Evolutionary conservation across 73 alveolate species (phyloP).

Genomic region (Urostyla sp.): DNA sequence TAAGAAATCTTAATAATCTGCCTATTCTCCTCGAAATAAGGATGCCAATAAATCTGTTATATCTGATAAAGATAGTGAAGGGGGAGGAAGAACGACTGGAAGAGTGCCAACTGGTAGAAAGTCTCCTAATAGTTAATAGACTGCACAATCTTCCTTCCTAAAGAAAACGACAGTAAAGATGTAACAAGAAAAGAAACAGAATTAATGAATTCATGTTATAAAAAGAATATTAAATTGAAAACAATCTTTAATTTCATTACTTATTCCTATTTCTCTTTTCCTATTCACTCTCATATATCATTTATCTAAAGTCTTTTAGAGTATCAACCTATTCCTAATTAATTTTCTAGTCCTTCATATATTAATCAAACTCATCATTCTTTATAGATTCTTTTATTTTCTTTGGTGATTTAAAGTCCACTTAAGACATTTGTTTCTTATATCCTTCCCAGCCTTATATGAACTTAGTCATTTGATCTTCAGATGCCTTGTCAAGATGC

Average conservation of each 20-base stretch:
- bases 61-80: too few species aligned
- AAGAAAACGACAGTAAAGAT: too few species aligned
- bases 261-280: constrained; percentile 15
- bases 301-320: constrained; percentile 25
- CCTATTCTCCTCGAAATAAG: not conserved
- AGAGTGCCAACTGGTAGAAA: too few species aligned
- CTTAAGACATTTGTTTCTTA: not conserved
- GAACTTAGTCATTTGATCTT: constrained; percentile 46
- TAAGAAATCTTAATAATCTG: too few species aligned
- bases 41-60: too few species aligned
- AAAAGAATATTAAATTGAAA: not conserved
- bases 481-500: constrained; percentile 53
- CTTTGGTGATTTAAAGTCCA: constrained; percentile 30
- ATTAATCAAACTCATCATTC: constrained; percentile 12
- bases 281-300: constrained; percentile 47
- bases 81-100: too few species aligned
- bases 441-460: constrained; percentile 42
- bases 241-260: not conserved
- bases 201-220: too few species aligned
- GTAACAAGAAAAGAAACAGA: too few species aligned
- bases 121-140: too few species aligned
- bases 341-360: constrained; percentile 10
- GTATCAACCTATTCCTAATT: constrained; percentile 17
- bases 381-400: constrained; percentile 1
- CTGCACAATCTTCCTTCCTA: too few species aligned